Percentiles rank a stretch among this genome's conserved stretches.
These are phyloP conservation scores for Vaucheria bursata DNA, from an alignment of 352 stramenopile species.

Conservation along the genomic window DNA sequence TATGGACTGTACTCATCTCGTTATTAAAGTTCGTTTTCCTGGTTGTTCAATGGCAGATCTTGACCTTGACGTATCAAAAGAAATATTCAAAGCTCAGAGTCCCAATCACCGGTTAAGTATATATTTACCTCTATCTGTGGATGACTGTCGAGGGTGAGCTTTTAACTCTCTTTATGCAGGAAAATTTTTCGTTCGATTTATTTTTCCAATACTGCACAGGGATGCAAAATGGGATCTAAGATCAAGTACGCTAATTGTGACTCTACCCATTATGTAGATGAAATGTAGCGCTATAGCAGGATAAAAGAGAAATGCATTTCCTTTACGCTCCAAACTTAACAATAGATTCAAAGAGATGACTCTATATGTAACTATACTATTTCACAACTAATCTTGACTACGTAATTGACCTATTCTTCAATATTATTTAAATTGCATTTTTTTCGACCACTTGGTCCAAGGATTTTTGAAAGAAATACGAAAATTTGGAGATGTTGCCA, in stretches of 20 bases:
- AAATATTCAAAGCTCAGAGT: slow-evolving; percentile 2
- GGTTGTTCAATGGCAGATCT: slow-evolving; percentile 13
- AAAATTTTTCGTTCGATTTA: neutral
- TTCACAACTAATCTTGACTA: too few relatives aligned
- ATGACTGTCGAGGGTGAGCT: slow-evolving; percentile 27
- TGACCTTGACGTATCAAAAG: slow-evolving; percentile 26
- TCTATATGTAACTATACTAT: too few relatives aligned
- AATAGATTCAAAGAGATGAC: too few relatives aligned
- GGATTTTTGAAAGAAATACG: too few relatives aligned
- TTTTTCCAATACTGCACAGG: neutral
- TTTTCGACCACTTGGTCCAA: too few relatives aligned
- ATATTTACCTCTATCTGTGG: slow-evolving; percentile 46
- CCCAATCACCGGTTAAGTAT: slow-evolving; percentile 16
- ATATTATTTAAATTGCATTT: too few relatives aligned
- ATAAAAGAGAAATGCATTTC: too few relatives aligned
- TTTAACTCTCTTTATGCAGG: neutral
- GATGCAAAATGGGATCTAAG: slow-evolving; percentile 43
- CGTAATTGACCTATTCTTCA: too few relatives aligned
- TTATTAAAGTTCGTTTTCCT: slow-evolving; percentile 23
- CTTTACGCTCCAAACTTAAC: too few relatives aligned
- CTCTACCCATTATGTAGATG: slow-evolving; percentile 48
- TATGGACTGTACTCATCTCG: slow-evolving; percentile 41
- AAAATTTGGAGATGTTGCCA: too few relatives aligned
- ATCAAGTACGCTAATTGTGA: slow-evolving; percentile 37
- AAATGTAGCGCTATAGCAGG: too few relatives aligned